Evolutionary conservation across 345 rosid species (phyloP), one percentile per base, ranked within the genome.

Genomic region (Raphanus sativus): DNA sequence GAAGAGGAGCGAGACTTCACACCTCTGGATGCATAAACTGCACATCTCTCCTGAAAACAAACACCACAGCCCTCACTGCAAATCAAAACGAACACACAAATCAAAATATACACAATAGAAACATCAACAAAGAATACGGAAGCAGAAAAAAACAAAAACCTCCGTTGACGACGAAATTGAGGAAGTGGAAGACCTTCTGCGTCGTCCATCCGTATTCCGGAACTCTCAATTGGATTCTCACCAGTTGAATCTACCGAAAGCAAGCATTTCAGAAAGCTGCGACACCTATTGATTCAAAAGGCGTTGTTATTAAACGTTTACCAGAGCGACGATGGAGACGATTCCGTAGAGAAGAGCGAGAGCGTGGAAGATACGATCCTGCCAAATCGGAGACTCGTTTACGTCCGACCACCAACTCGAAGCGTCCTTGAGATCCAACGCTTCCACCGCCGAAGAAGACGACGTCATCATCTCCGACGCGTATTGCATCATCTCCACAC

Each of bases 161-260:
- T 77, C 89, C 94, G 65, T 91, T 93, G 25, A 93, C 98, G 36
- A 93, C 75, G 87, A 93, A 90, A 85, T 93, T 93, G 78, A 93
- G 91, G 81, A 93, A 87, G 83, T 93, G 97, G 42, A 93, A 93
- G 67, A 93, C 97, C 83, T 93, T 93, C 80, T 91, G 98, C 12
- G 94, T 93, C 36, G 98, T 93, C 98, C 97, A 93, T 13, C 98
- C 98, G 28, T 89, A 91, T 86, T 93, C 98, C 0, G 98, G 98
- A 80, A 93, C 98, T 82, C 97, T 83, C 77, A 90, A 70, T 77
- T 91, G 97, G 75, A 93, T 93, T 69, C 98, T 86, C 60, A 91
- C 81, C 63, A 93, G 72, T 87, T 93, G 98, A 86, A 93, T 84
- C 98, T 93, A 73, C 3, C 62, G 42, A 11, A 42, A 0, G 10